Percentiles rank a stretch among this genome's conserved stretches.
Conservation (phyloP, 805 yeast species). For the Candida khao-thaluensis region DNA sequence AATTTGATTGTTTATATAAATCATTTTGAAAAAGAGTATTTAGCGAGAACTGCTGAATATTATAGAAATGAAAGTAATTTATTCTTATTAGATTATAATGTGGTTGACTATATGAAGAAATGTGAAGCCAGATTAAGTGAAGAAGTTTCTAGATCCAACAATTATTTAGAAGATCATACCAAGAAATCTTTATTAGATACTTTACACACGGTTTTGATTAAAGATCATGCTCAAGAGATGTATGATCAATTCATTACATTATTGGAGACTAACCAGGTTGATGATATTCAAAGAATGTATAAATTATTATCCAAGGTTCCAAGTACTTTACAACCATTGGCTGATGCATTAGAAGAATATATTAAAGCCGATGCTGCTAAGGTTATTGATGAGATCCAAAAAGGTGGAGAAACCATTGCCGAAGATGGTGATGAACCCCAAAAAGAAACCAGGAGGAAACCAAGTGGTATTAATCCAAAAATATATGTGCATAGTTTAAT, state of each 20-base stretch:
- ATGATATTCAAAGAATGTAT: constrained; percentile 78
- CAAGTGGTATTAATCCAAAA: constrained; percentile 59
- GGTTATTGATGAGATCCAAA: constrained; percentile 54
- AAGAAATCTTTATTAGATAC: constrained; percentile 73
- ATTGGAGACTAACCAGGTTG: constrained; percentile 67
- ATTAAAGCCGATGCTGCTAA: constrained; percentile 52
- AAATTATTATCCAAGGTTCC: constrained; percentile 75
- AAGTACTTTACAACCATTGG: constrained; percentile 72
- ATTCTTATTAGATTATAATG: constrained; percentile 70
- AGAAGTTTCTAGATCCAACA: constrained; percentile 74
- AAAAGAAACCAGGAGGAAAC: constrained; percentile 18
- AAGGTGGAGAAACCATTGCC: constrained; percentile 25
- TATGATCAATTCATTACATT: constrained; percentile 75
- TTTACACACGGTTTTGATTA: constrained; percentile 73
- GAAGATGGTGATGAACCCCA: constrained; percentile 18
- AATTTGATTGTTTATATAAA: constrained; percentile 79
- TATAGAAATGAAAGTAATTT: constrained; percentile 66
- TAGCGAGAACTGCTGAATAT: constrained; percentile 65
- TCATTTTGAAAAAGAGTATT: constrained; percentile 73
- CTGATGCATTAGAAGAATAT: constrained; percentile 68
- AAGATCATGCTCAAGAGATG: constrained; percentile 71
- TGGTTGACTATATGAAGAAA: constrained; percentile 85
- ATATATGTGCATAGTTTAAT: constrained; percentile 76
- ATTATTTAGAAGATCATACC: constrained; percentile 83
- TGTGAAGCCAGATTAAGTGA: constrained; percentile 81